A percentile compares a stretch with the other conserved stretches of the same genome.
phyloP scores from a whole-genome alignment of 2,329 filamentous ascomycete genomes.

The Annulohypoxylon truncatum region DNA sequence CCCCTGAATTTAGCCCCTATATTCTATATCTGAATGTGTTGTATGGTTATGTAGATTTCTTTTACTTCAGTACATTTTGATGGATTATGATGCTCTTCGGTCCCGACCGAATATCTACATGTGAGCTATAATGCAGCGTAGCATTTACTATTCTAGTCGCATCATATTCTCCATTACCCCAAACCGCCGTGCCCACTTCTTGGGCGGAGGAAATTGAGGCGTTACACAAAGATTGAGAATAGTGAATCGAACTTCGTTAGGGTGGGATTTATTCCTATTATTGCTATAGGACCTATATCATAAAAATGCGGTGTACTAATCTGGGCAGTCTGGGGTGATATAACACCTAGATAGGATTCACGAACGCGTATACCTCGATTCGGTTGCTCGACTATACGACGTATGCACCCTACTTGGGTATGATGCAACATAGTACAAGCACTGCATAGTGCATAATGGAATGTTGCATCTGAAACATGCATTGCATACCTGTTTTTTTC shows the following conservation, averaged over 20 bases:
- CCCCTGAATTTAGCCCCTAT: slow-evolving; percentile 3
- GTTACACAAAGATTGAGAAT: slow-evolving; percentile 12
- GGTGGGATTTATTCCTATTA: slow-evolving; percentile 1
- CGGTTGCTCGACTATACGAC: slow-evolving; percentile 34
- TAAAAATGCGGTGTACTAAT: slow-evolving; percentile 23
- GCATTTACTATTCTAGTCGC: slow-evolving; percentile 3
- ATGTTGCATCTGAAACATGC: slow-evolving; percentile 33
- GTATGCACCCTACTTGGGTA: slow-evolving; percentile 15
- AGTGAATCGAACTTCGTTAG: slow-evolving; percentile 1
- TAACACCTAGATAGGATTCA: slow-evolving; percentile 3
- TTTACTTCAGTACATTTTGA: neutral
- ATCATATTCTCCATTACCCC: neutral
- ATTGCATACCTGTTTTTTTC: slow-evolving; percentile 14
- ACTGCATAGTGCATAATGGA: slow-evolving; percentile 17
- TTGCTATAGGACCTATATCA: slow-evolving; percentile 9
- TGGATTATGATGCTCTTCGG: neutral
- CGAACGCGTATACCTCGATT: slow-evolving; percentile 18
- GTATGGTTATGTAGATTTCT: neutral
- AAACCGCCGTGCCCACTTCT: neutral
- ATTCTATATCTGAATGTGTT: neutral
- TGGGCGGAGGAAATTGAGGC: neutral
- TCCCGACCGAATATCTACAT: neutral
- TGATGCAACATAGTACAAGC: slow-evolving; percentile 24
- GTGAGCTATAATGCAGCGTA: neutral
- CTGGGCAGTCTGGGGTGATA: slow-evolving; percentile 25